Evolutionary conservation across 495 filamentous ascomycete species (phyloP), one percentile per base, ranked within the genome.

Genomic region (Penicillium waksmanii): DNA sequence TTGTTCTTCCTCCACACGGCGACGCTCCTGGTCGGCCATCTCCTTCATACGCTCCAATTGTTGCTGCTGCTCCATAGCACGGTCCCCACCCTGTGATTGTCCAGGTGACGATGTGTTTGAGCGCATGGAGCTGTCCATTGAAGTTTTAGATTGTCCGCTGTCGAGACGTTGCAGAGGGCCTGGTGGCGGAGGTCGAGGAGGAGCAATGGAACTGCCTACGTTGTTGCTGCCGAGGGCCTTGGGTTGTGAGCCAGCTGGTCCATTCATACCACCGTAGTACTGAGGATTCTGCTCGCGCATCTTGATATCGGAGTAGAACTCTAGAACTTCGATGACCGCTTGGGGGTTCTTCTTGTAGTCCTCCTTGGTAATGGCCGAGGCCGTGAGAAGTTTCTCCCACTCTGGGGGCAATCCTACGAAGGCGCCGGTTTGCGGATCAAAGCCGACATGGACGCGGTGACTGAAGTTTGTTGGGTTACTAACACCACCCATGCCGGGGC

Each of bases 341-440:
- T 97, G 90, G n/a, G 95, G 95, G 64, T 98, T 97, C 68, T 93
- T 92, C 76, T 94, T 89, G 75, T 97, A 96, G 72, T 98, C 95
- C 65, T 97, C 95, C 74, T 96, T 95, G 27, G 95, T 97, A 65
- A 98, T 96, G 33, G 95, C 95, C 3, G 95, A 98, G 11, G 91
- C 89, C 55, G 92, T 97, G 64, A 98, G 80, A 34, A 98, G 82
- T 72, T 93, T 93, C 61, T 95, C 95, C 95, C 95, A 98, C 80
- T 98, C 96, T 21, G 90, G 86, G 3, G 95, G 95, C 54, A 98
- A 75, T 18, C 96, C 95, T 18, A 93, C 89, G 64, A 98, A 98
- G 53, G 91, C 92, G 23, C 96, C 96, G 11, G 90, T 94, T 40
- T 89, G 84, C 21, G 93, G 92, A 70, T 98, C 96, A 72, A 98